phyloP scores from a whole-genome alignment of 164 flowering plant species.

The Aristolochia contorta region DNA sequence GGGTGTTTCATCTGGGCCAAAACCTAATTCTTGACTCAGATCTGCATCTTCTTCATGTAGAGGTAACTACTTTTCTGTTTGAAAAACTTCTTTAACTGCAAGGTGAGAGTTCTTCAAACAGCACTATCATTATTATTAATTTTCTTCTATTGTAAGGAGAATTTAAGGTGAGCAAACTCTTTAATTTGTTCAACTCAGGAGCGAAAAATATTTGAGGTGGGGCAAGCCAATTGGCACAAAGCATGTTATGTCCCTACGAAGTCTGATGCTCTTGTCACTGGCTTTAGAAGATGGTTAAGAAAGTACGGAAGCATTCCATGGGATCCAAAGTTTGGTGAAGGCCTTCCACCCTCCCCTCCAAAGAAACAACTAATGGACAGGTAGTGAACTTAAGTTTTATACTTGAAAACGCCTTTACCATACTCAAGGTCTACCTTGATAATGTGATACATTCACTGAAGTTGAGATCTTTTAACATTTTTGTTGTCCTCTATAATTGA shows the following conservation, averaged over 20 bases:
- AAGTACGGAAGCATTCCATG: constrained; percentile 65
- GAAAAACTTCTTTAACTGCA: not conserved
- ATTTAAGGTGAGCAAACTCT: not conserved
- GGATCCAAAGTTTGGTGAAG: constrained; percentile 40
- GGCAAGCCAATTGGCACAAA: constrained; percentile 72
- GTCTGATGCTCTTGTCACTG: constrained; percentile 64
- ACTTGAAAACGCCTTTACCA: too few relatives aligned
- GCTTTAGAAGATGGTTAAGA: constrained; percentile 74
- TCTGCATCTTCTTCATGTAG: constrained; percentile 74
- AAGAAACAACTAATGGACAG: constrained; percentile 80
- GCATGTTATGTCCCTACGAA: constrained; percentile 84
- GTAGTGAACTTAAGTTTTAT: constrained; percentile 14
- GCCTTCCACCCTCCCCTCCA: constrained; percentile 71
- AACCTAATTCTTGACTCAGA: constrained; percentile 85
- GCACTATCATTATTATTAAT: not conserved
- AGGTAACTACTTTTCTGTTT: constrained; percentile 34
- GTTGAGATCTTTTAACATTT: too few relatives aligned
- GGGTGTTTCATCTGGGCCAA: constrained; percentile 75
- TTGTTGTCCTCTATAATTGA: too few relatives aligned
- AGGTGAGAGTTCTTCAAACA: not conserved
- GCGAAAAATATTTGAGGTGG: constrained; percentile 48
- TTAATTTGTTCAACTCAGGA: constrained; percentile 35
- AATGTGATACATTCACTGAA: too few relatives aligned
- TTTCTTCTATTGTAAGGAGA: not conserved
- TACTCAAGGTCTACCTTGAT: too few relatives aligned